A percentile compares a stretch with the other conserved stretches of the same genome.
These are phyloP conservation scores for Russula sp. DNA, from an alignment of 768 basidiomycete species.

Conservation along the genomic window DNA sequence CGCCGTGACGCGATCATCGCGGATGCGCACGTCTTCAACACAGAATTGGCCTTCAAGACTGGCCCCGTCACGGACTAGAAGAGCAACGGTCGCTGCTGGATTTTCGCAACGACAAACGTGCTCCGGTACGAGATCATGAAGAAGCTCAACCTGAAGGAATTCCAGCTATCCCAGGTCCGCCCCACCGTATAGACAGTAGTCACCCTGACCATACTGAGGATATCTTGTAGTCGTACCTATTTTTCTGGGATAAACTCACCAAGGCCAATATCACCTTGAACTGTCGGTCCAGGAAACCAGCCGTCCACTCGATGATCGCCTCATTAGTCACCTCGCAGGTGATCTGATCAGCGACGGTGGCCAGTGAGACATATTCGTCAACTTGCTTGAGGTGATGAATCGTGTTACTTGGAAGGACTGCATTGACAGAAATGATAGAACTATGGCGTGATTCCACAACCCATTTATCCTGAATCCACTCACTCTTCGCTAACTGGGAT, in stretches of 20 bases:
- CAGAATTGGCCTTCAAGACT: slow-evolving; percentile 71
- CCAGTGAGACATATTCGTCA: slow-evolving; percentile 90
- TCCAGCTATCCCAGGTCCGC: slow-evolving; percentile 81
- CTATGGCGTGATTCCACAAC: slow-evolving; percentile 84
- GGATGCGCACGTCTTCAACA: slow-evolving; percentile 78
- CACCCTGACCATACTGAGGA: neutral
- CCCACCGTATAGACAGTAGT: neutral
- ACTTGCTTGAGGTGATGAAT: slow-evolving; percentile 47
- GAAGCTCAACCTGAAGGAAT: slow-evolving; percentile 77
- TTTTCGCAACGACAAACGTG: slow-evolving; percentile 88
- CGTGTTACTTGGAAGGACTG: neutral
- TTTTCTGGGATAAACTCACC: slow-evolving; percentile 97
- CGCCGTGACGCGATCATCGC: slow-evolving; percentile 53
- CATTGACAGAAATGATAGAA: slow-evolving; percentile 32
- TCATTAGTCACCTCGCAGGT: slow-evolving; percentile 65
- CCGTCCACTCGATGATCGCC: slow-evolving; percentile 72
- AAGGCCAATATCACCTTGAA: slow-evolving; percentile 92
- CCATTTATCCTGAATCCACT: slow-evolving; percentile 74
- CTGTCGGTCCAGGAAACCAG: slow-evolving; percentile 75
- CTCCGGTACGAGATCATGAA: slow-evolving; percentile 80
- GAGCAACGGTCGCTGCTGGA: slow-evolving; percentile 88
- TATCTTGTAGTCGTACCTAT: slow-evolving; percentile 62
- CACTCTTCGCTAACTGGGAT: slow-evolving; percentile 64
- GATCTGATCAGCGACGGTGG: slow-evolving; percentile 88
- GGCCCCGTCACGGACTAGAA: slow-evolving; percentile 82